phyloP scores from a whole-genome alignment of 148 eudicot genomes.

The Rhododendron kiyosumense region DNA sequence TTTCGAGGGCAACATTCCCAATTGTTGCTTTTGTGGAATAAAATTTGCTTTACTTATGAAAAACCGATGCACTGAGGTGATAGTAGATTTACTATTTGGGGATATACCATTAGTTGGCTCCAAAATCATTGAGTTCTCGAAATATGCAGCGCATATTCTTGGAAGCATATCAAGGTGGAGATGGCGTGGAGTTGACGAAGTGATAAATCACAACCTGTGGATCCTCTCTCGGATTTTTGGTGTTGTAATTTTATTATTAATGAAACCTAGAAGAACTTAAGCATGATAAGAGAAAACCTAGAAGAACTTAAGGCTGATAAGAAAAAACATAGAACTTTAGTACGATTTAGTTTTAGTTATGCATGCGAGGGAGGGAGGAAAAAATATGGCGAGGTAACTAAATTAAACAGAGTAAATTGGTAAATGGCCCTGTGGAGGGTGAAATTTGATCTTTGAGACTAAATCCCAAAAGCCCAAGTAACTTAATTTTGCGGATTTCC shows the following conservation, averaged over 20 bases:
- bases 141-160: background rate
- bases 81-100: background rate
- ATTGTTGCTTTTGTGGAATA: background rate
- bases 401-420: background rate
- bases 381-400: background rate
- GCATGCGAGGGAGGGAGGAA: background rate
- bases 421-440: background rate
- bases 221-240: background rate
- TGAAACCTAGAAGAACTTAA: background rate
- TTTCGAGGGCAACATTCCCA: background rate
- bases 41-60: background rate
- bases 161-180: background rate
- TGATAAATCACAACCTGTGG: background rate
- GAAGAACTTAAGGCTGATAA: background rate
- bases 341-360: background rate
- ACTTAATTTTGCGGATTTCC: background rate
- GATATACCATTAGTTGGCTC: background rate
- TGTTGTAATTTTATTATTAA: background rate
- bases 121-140: background rate
- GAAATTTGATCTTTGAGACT: background rate
- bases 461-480: background rate
- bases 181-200: background rate
- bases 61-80: background rate
- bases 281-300: background rate
- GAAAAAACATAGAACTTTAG: background rate